phyloP scores from a whole-genome alignment of 768 basidiomycete species.

The Russula dissimulans region DNA sequence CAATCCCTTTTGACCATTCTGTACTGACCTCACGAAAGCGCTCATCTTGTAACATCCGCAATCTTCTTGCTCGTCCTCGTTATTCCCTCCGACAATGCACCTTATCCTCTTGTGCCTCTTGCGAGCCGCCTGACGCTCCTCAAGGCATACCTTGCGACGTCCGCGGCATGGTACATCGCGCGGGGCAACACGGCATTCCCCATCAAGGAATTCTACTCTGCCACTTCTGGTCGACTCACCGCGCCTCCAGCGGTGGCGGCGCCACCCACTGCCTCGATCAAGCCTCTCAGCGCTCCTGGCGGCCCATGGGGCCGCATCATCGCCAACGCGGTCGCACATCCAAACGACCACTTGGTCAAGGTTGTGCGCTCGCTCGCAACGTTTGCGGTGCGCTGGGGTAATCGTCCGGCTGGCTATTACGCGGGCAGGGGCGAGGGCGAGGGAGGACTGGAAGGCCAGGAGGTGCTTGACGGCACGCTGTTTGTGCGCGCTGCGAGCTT shows the following conservation, averaged over 20 bases:
- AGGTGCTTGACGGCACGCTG: slow-evolving; percentile 51
- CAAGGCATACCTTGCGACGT: slow-evolving; percentile 44
- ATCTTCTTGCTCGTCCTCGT: slow-evolving; percentile 48
- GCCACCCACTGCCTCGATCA: slow-evolving; percentile 15
- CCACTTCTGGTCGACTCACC: slow-evolving; percentile 13
- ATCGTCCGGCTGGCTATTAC: slow-evolving; percentile 28
- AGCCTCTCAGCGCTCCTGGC: slow-evolving; percentile 3
- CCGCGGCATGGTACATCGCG: slow-evolving; percentile 46
- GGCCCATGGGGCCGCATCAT: slow-evolving; percentile 48
- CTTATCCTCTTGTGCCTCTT: slow-evolving; percentile 24
- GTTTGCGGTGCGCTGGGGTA: slow-evolving; percentile 37
- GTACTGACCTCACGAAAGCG: slow-evolving; percentile 28
- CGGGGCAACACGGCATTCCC: slow-evolving; percentile 46
- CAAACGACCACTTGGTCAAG: slow-evolving; percentile 49
- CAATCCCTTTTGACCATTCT: slow-evolving; percentile 2
- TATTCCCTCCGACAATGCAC: slow-evolving; percentile 24
- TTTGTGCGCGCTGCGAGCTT: slow-evolving; percentile 50
- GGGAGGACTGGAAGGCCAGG: slow-evolving; percentile 37
- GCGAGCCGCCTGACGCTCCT: slow-evolving; percentile 43
- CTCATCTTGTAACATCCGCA: slow-evolving; percentile 58
- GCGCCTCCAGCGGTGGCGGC: slow-evolving; percentile 22
- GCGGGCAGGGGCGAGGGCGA: slow-evolving; percentile 18
- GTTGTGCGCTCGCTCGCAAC: slow-evolving; percentile 42
- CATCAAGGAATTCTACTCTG: slow-evolving; percentile 40
- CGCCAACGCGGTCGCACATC: slow-evolving; percentile 43